Evolutionary conservation across 176 grass and related monocot species (phyloP).

Genomic region (Musa beccarii): DNA sequence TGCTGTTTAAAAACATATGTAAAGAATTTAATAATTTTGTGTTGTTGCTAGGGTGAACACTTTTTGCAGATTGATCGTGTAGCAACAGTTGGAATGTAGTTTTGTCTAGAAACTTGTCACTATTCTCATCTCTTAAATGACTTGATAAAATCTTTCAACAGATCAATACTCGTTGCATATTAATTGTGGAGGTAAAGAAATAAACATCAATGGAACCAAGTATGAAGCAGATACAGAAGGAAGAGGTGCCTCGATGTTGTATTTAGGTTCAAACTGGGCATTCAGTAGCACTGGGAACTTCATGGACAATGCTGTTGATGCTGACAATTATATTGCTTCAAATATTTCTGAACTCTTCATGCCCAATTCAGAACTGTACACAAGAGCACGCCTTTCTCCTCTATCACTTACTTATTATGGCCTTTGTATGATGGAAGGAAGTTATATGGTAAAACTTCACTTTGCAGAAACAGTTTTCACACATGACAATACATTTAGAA

Average conservation of each 20-base stretch:
- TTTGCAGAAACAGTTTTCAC: conserved; percentile 84
- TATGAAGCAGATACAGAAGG: conserved; percentile 58
- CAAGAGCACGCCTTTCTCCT: conserved; percentile 69
- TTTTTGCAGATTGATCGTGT: too few relatives aligned
- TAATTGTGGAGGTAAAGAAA: conserved; percentile 80
- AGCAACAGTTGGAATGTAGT: too few relatives aligned
- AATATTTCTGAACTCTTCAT: conserved; percentile 40
- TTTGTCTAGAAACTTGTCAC: not conserved
- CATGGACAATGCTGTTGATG: conserved; percentile 59
- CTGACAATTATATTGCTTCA: conserved; percentile 64
- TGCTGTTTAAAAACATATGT: not conserved
- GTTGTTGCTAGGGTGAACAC: not conserved
- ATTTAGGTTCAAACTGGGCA: conserved; percentile 63
- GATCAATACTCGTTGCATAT: conserved; percentile 57
- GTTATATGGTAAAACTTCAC: conserved; percentile 62
- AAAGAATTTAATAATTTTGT: not conserved
- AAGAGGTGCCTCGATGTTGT: conserved; percentile 58
- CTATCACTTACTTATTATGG: conserved; percentile 90
- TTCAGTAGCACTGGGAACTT: conserved; percentile 91
- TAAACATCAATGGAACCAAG: conserved; percentile 35
- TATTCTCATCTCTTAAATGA: not conserved
- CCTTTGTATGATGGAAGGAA: conserved; percentile 75
- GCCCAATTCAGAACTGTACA: conserved; percentile 55
- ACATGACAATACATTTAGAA: conserved; percentile 64
- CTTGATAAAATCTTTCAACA: conserved; percentile 21